phyloP scores from a whole-genome alignment of 768 basidiomycete species.

The Termitomyces sp. region DNA sequence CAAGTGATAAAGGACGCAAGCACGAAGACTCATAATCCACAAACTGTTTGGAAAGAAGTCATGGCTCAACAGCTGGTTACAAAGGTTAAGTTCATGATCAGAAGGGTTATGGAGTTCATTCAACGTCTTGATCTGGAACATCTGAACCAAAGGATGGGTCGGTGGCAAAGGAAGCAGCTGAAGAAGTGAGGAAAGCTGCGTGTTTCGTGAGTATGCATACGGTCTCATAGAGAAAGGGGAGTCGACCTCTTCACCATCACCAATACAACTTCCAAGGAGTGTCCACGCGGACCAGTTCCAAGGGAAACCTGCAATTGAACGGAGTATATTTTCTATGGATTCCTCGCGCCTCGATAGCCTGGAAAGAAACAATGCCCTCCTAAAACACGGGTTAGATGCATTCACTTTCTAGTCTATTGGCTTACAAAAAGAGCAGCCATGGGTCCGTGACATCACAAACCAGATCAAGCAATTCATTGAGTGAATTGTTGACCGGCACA shows the following conservation, averaged over 20 bases:
- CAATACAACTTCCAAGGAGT: conserved; percentile 71
- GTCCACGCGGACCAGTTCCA: conserved; percentile 98
- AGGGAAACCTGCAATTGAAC: conserved; percentile 71
- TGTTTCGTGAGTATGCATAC: conserved; percentile 11
- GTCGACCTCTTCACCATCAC: conserved; percentile 79
- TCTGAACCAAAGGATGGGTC: conserved; percentile 46
- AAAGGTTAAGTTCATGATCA: conserved; percentile 77
- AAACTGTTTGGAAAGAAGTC: conserved; percentile 78
- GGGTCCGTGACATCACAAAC: conserved; percentile 65
- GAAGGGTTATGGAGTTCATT: conserved; percentile 88
- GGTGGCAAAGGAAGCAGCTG: conserved; percentile 41
- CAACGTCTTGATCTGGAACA: conserved; percentile 84
- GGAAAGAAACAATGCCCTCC: conserved; percentile 79
- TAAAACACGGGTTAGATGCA: conserved; percentile 23
- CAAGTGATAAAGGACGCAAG: conserved; percentile 83
- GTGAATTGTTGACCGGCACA: conserved; percentile 53
- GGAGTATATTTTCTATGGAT: conserved; percentile 75
- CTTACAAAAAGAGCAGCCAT: conserved; percentile 81
- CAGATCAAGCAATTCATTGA: conserved; percentile 53
- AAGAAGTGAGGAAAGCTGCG: conserved; percentile 42
- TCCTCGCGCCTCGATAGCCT: conserved; percentile 77
- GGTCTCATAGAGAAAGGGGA: conserved; percentile 4
- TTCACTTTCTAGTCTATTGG: conserved; percentile 1
- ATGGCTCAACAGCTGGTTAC: conserved; percentile 67
- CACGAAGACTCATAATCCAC: conserved; percentile 84